Base-by-base conservation (phyloP, 106 monocot genomes). In the Dendrobium nobile region DNA sequence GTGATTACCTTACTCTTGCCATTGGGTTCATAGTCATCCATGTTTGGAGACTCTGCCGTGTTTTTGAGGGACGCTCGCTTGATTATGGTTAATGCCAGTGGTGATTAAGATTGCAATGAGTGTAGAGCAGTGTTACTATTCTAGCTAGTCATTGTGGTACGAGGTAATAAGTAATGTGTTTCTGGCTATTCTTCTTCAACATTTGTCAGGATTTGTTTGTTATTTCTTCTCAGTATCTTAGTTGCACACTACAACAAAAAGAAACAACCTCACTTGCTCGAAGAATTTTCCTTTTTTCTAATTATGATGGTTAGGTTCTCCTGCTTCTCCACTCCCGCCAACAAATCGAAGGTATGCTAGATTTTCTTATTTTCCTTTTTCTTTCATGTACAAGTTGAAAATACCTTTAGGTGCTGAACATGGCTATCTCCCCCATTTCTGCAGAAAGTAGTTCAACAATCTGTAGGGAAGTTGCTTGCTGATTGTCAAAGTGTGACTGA, bases 41-140 rank as follows among this genome's bases (percentile, higher is more conserved):
- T 54, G 75, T 91, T 72, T 93, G 93, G 93, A 87, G 91, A 78
- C 41, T 96, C 37, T 83, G 95, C 58, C 89, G 91, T 77, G 77
- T 89, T 31, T 56, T 91, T 77, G 87, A 93, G 85, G 93, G 93
- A 45, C 88, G 88, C 54, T 89, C 85, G 78, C 83, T 95, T 67
- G 95, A 96, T 87, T 89, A 96, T 70, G 95, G 95, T 82, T 96
- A 96, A 96, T 74, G 75, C 74, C 54, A 47, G 45, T 41, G 47
- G n/a, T 55, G 77, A 44, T 41, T 70, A 68, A 78, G 72, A 45
- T 79, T 77, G 82, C 72, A 18, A 33, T 41, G 11, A 41, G 9
- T 16, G 17, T 54, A 74, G 47, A 67, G 43, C 45, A 9, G 45
- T 6, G 45, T 45, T 45, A 45, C 9, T 45, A 45, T 45, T 45